A percentile compares a stretch with the other conserved stretches of the same genome.
Conservation (phyloP, 2,329 filamentous ascomycete species). For the Fusarium citri region DNA sequence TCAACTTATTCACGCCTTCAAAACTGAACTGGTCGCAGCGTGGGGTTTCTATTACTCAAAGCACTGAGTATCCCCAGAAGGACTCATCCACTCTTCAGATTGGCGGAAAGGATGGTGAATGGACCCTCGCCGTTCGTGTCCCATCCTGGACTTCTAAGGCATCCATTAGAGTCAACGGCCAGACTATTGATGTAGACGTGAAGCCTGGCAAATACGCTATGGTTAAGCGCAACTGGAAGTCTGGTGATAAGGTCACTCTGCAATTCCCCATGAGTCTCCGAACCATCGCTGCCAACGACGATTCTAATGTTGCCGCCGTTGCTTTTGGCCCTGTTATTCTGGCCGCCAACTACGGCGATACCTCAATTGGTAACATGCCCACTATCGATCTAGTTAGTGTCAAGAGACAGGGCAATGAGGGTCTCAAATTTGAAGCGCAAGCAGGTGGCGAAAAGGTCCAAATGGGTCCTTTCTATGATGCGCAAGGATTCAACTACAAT, state of each 20-base stretch:
- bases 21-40: slow-evolving; percentile 57
- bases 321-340: slow-evolving; percentile 61
- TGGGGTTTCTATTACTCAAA: slow-evolving; percentile 56
- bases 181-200: slow-evolving; percentile 40
- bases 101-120: slow-evolving; percentile 49
- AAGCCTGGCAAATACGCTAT: slow-evolving; percentile 56
- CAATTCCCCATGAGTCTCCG: slow-evolving; percentile 59
- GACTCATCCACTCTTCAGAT: slow-evolving; percentile 57
- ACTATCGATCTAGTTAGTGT: slow-evolving; percentile 48
- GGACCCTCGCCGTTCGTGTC: slow-evolving; percentile 57
- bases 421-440: slow-evolving; percentile 50
- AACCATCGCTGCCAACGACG: slow-evolving; percentile 60
- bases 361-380: slow-evolving; percentile 43
- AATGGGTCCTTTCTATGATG: slow-evolving; percentile 56
- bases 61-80: slow-evolving; percentile 56
- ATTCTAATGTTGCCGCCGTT: slow-evolving; percentile 56
- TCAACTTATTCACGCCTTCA: slow-evolving; percentile 63
- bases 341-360: slow-evolving; percentile 58
- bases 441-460: slow-evolving; percentile 47
- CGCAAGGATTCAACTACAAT: slow-evolving; percentile 56
- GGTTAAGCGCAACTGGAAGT: slow-evolving; percentile 56
- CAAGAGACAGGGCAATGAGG: slow-evolving; percentile 32
- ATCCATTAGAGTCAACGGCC: slow-evolving; percentile 56
- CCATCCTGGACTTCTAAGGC: slow-evolving; percentile 58
- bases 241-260: slow-evolving; percentile 57